Base-by-base conservation (phyloP, 2,329 filamentous ascomycete genomes). In the Colletotrichum incanum region DNA sequence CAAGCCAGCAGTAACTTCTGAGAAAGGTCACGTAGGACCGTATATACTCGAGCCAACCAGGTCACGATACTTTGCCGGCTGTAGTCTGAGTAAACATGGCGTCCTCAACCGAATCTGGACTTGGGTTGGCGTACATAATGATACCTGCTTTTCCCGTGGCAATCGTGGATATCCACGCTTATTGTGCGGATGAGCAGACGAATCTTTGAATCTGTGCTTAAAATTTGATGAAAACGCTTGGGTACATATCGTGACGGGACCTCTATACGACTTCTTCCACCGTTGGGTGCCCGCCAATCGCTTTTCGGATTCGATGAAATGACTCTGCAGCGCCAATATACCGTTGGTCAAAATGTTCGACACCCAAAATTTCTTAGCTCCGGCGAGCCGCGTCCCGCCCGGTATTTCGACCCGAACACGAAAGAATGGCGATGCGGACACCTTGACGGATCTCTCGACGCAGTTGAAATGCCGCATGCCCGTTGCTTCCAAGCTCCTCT, bases 201-300 rank as follows among this genome's bases (percentile, higher is more conserved):
- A 12, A 50, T 59, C 8, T n/a, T 26, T 49, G 41, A 61, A 56
- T 34, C 31, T 49, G 55, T 71, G 64, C 67, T 67, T 67, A 39
- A 49, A 45, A 55, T 61, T 54, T 71, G 64, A 56, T 67, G 49
- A 67, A 71, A 71, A 59, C 62, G 67, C 67, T 67, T 28, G 56
- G 56, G 67, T 67, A 71, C 63, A 71, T 60, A 20, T 54, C 23
- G 61, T 71, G 64, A 49, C 64, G 47, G 55, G 65, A 56, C 55
- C 31, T 62, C 39, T 67, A 61, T 61, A 54, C 54, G 54, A 45
- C 39, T 18, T 61, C 59, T 43, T 50, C 54, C 49, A 50, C 55
- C 18, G 54, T 56, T 18, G 55, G 37, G 41, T 20, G 63, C 34
- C 55, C 31, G 28, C 63, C 34, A 52, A 11, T 56, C 39, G 55